Evolutionary conservation across 2,329 filamentous ascomycete genomes (phyloP), one percentile per base, ranked within the genome.

Genomic region (Colletotrichum sp.): DNA sequence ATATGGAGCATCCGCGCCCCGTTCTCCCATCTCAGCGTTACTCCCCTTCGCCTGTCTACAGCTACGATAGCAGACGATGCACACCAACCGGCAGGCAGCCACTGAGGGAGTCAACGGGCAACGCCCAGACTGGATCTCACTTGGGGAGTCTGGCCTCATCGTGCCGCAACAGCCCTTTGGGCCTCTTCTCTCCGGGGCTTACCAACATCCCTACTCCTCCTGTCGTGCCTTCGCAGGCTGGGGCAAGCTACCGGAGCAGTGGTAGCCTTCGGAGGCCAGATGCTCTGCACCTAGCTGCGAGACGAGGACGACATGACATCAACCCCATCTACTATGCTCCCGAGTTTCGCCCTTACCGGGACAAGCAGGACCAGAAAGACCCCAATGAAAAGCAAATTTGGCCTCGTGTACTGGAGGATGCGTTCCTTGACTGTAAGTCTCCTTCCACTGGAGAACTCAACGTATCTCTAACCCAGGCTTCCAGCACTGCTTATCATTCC

Each of bases 341-440:
- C 18, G 89, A 92, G 77, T 94, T 94, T 80, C 88, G 90, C 75
- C 90, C 92, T 79, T 94, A 94, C 83, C 90, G 92, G 79, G 89
- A 90, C 81, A 90, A 92, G 81, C 92, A 93, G 83, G 89, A 88
- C 77, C 90, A 92, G 83, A 93, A 93, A 82, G 90, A 91, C 74
- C 88, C 89, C 74, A 91, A 92, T 79, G 88, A 91, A 78, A 91
- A 92, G 80, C 87, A 89, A 76, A 91, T 89, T 82, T 90, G 92
- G 92, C 87, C 92, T 70, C 87, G 91, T 5, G 88, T 91, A 78
- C 86, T 94, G 10, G 92, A 94, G 81, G 88, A 91, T 86, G 90
- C 91, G 38, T 94, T 94, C 80, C 88, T 94, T 75, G 92, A 94
- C 84, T 91, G 92, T 93, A 84, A 85, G 89, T 81, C 26, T 21